Percentiles rank a stretch among this genome's conserved stretches.
Conservation (phyloP, 306 rosid species). For the Cicer chorassanicum region DNA sequence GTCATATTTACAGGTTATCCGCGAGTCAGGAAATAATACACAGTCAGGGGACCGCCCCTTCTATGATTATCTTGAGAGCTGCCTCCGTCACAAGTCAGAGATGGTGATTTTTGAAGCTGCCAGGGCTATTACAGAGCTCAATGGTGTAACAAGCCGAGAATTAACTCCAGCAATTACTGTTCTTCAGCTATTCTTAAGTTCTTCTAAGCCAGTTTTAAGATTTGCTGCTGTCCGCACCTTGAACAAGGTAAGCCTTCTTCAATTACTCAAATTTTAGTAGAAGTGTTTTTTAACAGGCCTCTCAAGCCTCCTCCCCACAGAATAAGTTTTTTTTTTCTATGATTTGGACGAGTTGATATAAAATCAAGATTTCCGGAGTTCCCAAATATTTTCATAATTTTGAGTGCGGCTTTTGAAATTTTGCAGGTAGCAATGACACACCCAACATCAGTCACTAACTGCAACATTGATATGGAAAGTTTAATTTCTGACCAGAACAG, state of each 20-base stretch:
- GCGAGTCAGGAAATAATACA: conserved; percentile 70
- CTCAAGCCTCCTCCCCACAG: conserved; percentile 17
- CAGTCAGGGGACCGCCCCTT: conserved; percentile 95
- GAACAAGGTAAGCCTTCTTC: conserved; percentile 71
- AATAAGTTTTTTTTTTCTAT: conserved; percentile 24
- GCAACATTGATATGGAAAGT: conserved; percentile 99
- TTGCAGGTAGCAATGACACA: conserved; percentile 97
- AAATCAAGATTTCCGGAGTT: conserved; percentile 30
- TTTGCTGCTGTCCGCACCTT: conserved; percentile 99
- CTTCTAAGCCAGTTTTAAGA: conserved; percentile 97
- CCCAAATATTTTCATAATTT: conserved; percentile 1
- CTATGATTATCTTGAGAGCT: conserved; percentile 93
- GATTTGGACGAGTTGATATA: conserved; percentile 28
- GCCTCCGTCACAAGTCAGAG: conserved; percentile 98
- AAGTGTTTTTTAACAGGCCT: conserved; percentile 29
- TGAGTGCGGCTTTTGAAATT: conserved; percentile 39
- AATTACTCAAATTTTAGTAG: conserved; percentile 30
- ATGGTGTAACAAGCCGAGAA: conserved; percentile 87
- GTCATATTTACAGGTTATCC: conserved; percentile 69
- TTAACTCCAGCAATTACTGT: conserved; percentile 94
- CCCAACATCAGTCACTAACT: conserved; percentile 97
- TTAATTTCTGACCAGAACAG: conserved; percentile 93
- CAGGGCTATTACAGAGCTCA: conserved; percentile 93
- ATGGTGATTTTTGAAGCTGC: conserved; percentile 99
- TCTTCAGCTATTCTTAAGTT: conserved; percentile 95